Evolutionary conservation across 208 protist species (phyloP), one percentile per base, ranked within the genome.

Genomic region (Jaenimonas drosophilae): DNA sequence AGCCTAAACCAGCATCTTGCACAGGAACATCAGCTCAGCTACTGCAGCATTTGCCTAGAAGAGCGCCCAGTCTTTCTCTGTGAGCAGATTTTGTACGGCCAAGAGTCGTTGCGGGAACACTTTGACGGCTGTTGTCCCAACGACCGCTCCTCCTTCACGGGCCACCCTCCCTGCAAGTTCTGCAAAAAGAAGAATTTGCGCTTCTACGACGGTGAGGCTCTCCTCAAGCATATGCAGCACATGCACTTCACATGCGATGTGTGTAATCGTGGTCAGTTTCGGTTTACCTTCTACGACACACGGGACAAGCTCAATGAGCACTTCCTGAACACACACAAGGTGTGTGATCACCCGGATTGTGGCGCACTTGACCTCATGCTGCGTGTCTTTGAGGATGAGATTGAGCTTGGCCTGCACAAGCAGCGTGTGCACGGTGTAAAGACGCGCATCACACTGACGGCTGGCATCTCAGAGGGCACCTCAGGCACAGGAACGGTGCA

Each of bases 311-410:
- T 95, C 16, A 39, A 76, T 23, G 48, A 75, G 36, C 87, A 95
- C 61, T 95, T 91, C 49, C 55, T 64, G 32, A 49, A 24, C 14
- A 58, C 45, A 24, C 87, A 95, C 63, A 70, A 81, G 37, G 49
- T 91, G n/a, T 95, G 87, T 55, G 80, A 91, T 44, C 83, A 95
- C 64, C 74, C 68, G 3, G 69, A 76, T 55, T 95, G 87, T 56
- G 58, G 60, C 2, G 32, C 47, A 19, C 38, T 80, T 20, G 87
- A 95, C 43, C 61, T 74, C 17, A 88, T 95, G 73, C 42, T 79
- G 71, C 70, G 80, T 14, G 82, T 89, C 2, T 95, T 91, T 47
- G 70, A 60, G 6, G 73, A 76, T 26, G 83, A 92, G 27, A 59
- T 95, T 23, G 87, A 91, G 5, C 59, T 92, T 9, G 70, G 63